Base-by-base conservation (phyloP, 768 basidiomycete genomes). In the Lactarius vividus region DNA sequence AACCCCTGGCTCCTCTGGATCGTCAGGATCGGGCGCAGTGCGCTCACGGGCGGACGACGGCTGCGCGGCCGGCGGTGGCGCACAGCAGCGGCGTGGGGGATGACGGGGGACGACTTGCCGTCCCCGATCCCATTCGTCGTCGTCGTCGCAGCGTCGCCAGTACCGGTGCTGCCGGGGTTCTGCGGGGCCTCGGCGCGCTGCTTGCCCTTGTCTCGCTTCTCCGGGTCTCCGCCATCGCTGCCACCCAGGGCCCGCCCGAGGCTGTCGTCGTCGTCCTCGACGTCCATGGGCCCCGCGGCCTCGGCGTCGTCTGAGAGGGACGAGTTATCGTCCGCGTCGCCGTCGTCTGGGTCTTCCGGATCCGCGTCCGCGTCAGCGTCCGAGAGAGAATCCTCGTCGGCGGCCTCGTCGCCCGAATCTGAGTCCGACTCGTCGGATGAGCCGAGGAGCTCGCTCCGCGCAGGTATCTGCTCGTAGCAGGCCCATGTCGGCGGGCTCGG, bases 1-100 rank as follows among this genome's bases (percentile, higher is more conserved):
- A 94, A 94, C 15, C 92, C 92, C 75, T 94, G 91, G 71, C 91
- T 92, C 73, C 83, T 82, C 73, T 93, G 91, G 62, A 94, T 94
- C 49, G 92, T 94, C 75, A 93, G 74, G 75, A 94, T 93, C 39
- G 92, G 92, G 20, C 92, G 84, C 52, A 92, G 83, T 28, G 87
- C 83, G 70, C 83, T 85, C 20, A 84, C 80, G 4, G 83, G 79
- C 65, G 81, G 79, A 46, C 83, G 83, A 66, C 80, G 82, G 75
- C 84, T 85, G n/a, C 68, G 67, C 23, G 64, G 28, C 31, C 67
- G 69, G 26, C 59, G 60, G 35, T 57, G 54, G 74, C 83, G 75
- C 77, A 79, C 69, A 76, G 80, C 71, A 81, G 80, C 65, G 79
- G 81, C 73, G 77, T 81, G 72, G 79, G 81, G 68, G 77, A 74